These are phyloP conservation scores for Xylaria hypoxylon DNA, from an alignment of 2,329 filamentous ascomycete species.

Conservation along the genomic window DNA sequence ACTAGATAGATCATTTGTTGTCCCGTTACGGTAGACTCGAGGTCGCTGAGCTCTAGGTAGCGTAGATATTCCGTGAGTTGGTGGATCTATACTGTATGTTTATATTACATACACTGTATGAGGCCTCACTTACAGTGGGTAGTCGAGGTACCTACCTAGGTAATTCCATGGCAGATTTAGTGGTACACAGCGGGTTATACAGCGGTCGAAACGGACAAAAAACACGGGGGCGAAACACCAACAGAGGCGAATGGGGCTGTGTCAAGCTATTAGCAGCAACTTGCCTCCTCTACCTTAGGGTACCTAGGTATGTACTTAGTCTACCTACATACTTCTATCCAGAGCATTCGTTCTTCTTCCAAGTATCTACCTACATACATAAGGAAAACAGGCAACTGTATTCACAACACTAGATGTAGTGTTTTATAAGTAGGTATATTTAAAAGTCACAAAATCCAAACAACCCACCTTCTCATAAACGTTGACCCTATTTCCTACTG, in stretches of 20 bases:
- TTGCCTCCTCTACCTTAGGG: not conserved
- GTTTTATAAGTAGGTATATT: too few relatives aligned
- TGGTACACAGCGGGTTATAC: not conserved
- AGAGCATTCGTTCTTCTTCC: constrained; percentile 22
- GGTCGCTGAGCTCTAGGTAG: too few relatives aligned
- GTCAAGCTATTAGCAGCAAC: not conserved
- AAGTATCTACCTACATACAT: not conserved
- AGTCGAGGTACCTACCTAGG: too few relatives aligned
- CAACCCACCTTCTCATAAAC: not conserved
- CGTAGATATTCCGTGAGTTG: not conserved
- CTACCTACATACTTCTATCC: constrained; percentile 6
- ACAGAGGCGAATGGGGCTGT: constrained; percentile 12
- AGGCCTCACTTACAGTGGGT: constrained; percentile 5
- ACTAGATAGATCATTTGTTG: too few relatives aligned
- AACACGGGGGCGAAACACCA: not conserved
- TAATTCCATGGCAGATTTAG: too few relatives aligned
- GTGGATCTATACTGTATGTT: not conserved
- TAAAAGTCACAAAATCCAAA: not conserved
- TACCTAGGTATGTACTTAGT: too few relatives aligned
- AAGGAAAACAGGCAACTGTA: constrained; percentile 3
- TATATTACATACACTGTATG: not conserved
- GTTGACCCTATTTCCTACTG: not conserved
- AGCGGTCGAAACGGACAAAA: constrained; percentile 2
- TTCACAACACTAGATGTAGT: not conserved
- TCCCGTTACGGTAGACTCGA: too few relatives aligned